Evolutionary conservation across 768 basidiomycete genomes (phyloP).

Genomic region (Rickenella mellea): DNA sequence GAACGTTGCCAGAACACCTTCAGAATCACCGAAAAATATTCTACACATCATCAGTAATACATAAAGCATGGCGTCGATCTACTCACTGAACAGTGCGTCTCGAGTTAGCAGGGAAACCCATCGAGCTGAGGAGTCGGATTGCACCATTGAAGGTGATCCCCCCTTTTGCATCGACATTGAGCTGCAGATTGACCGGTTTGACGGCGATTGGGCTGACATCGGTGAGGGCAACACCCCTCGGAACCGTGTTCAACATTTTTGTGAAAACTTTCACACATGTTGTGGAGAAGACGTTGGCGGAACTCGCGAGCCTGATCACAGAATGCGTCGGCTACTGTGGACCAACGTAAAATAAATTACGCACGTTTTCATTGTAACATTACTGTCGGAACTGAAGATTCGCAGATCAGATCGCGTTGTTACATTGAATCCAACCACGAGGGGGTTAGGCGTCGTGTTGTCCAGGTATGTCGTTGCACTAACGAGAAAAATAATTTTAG

Average conservation of each 20-base stretch:
- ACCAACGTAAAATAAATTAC: conserved; percentile 1
- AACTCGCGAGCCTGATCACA: not conserved
- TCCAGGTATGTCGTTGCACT: conserved; percentile 32
- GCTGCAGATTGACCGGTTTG: not conserved
- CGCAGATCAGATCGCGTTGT: conserved; percentile 30
- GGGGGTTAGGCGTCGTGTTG: conserved; percentile 27
- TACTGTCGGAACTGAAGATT: conserved; percentile 29
- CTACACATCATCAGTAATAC: not conserved
- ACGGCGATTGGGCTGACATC: conserved; percentile 19
- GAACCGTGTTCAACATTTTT: conserved; percentile 42
- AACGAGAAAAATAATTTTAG: not conserved
- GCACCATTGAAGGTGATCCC: not conserved
- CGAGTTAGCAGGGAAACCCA: not conserved
- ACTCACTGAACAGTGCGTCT: not conserved
- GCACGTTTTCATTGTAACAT: conserved; percentile 31
- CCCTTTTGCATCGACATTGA: not conserved
- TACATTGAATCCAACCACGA: conserved; percentile 24
- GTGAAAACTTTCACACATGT: conserved; percentile 30
- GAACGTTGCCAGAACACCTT: not conserved
- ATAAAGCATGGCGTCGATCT: not conserved
- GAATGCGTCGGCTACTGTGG: conserved; percentile 2
- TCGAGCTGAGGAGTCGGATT: not conserved
- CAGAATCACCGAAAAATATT: not conserved
- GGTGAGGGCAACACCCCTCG: conserved; percentile 32
- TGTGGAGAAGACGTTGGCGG: conserved; percentile 19